A percentile compares a stretch with the other conserved stretches of the same genome.
These are phyloP conservation scores for Sporothrix protearum DNA, from an alignment of 2,329 filamentous ascomycete species.

Conservation along the genomic window DNA sequence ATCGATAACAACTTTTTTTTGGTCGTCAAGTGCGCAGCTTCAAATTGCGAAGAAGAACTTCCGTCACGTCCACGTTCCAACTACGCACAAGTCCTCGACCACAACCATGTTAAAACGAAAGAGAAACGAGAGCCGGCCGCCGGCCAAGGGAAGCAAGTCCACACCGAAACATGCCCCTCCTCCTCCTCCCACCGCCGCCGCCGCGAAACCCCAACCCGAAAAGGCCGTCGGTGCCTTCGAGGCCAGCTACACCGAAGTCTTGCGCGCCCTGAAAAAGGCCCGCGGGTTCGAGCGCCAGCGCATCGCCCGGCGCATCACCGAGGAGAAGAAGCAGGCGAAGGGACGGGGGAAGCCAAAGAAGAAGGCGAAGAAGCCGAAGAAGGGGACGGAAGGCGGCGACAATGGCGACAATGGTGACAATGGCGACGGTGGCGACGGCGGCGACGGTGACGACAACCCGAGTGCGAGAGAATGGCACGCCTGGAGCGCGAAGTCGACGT, in stretches of 20 bases:
- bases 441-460: constrained; percentile 30
- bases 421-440: too few relatives aligned
- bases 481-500: constrained; percentile 60
- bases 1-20: constrained; percentile 10
- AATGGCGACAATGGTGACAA: neutral
- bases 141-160: constrained; percentile 40
- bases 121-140: constrained; percentile 43
- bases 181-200: neutral
- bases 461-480: constrained; percentile 51
- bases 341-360: neutral
- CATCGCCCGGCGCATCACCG: constrained; percentile 57
- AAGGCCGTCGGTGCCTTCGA: constrained; percentile 25
- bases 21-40: neutral
- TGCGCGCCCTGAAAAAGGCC: constrained; percentile 65
- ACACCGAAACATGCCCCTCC: neutral
- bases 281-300: constrained; percentile 79
- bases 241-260: constrained; percentile 47
- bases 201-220: constrained; percentile 22
- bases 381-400: neutral
- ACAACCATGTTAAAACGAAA: constrained; percentile 56
- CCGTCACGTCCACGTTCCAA: neutral
- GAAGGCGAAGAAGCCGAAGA: constrained; percentile 8
- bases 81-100: neutral
- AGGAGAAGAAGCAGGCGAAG: constrained; percentile 37
- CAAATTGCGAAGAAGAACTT: neutral